phyloP scores from a whole-genome alignment of 139 green algal genomes.

The Picochlorum sp. region DNA sequence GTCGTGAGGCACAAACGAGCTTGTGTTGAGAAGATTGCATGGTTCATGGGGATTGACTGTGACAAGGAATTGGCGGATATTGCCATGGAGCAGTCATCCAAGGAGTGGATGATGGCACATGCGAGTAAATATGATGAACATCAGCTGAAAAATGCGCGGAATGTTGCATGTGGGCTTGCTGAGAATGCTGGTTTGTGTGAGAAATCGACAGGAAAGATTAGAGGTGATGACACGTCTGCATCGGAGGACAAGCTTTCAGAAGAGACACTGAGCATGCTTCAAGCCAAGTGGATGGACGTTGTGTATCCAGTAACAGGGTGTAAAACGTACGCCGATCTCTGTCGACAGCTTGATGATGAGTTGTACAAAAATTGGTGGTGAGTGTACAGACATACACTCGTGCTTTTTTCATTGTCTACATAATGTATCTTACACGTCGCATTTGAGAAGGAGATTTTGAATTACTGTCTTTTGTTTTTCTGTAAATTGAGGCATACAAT shows the following conservation, averaged over 20 bases:
- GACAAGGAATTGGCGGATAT: conserved; percentile 21
- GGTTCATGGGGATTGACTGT: conserved; percentile 24
- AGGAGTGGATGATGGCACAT: conserved; percentile 27
- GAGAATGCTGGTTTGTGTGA: conserved; percentile 14
- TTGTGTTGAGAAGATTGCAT: conserved; percentile 20
- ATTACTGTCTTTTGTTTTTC: neutral
- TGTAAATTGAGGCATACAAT: neutral
- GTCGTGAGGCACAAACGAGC: conserved; percentile 25
- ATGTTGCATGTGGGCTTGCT: conserved; percentile 15
- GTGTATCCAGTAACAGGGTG: conserved; percentile 23
- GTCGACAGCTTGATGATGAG: conserved; percentile 16
- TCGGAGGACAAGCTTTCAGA: conserved; percentile 8
- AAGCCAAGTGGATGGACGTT: conserved; percentile 26
- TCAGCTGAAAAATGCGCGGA: conserved; percentile 20
- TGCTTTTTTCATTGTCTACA: neutral
- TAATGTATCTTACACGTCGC: neutral
- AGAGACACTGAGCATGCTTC: conserved; percentile 8
- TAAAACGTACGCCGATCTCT: conserved; percentile 39
- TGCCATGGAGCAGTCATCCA: conserved; percentile 23
- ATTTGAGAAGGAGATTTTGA: neutral
- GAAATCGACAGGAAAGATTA: conserved; percentile 13
- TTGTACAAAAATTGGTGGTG: conserved; percentile 7
- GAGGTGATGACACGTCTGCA: neutral
- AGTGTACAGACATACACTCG: neutral
- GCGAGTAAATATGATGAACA: conserved; percentile 34